phyloP scores from a whole-genome alignment of 495 filamentous ascomycete genomes.

The Paragyromitra xinjiangensis region DNA sequence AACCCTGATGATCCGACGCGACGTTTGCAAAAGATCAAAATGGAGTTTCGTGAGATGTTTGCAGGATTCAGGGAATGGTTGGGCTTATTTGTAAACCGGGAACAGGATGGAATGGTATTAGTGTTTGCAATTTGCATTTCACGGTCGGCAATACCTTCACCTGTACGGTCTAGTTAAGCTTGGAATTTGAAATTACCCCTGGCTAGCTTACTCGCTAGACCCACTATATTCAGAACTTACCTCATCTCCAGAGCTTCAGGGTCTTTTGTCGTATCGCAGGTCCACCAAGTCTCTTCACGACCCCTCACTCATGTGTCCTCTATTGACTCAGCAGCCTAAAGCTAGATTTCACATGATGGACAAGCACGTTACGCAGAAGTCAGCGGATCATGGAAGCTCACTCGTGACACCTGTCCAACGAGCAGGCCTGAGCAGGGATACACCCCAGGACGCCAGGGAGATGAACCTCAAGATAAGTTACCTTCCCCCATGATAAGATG shows the following conservation, averaged over 20 bases:
- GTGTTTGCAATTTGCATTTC: not conserved
- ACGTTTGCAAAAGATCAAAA: not conserved
- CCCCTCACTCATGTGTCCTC: constrained; percentile 6
- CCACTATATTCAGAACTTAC: not conserved
- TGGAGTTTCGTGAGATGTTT: not conserved
- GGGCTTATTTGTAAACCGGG: not conserved
- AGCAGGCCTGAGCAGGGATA: not conserved
- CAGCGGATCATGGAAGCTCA: constrained; percentile 42
- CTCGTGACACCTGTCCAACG: constrained; percentile 36
- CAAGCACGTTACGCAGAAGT: not conserved
- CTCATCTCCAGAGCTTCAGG: not conserved
- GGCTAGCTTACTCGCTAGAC: not conserved
- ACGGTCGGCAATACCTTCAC: not conserved
- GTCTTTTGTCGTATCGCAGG: not conserved
- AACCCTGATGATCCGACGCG: not conserved
- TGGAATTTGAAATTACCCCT: not conserved
- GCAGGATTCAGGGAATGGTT: not conserved
- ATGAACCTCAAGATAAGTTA: constrained; percentile 26
- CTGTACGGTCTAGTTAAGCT: not conserved
- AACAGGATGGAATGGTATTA: not conserved
- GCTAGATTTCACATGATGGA: not conserved
- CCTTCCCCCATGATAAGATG: constrained; percentile 15
- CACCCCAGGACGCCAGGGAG: not conserved
- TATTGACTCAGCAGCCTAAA: not conserved
- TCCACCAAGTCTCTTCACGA: constrained; percentile 1